These are phyloP conservation scores for Sutorius eximius DNA, from an alignment of 1,284 basidiomycete genomes.

Conservation along the genomic window DNA sequence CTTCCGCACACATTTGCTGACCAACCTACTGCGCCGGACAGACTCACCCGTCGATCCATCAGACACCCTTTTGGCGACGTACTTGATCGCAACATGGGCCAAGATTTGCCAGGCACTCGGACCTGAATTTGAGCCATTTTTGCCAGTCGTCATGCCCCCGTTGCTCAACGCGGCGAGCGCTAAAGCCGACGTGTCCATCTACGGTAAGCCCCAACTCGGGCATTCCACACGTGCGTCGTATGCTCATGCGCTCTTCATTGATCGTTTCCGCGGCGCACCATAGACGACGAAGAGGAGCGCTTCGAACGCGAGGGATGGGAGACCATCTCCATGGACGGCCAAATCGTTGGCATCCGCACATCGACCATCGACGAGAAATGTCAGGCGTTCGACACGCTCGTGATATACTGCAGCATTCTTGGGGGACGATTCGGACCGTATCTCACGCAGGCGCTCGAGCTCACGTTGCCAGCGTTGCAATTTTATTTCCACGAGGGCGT, in stretches of 20 bases:
- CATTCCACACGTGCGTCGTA: background rate
- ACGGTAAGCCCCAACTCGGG: slow-evolving; percentile 46
- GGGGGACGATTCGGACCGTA: slow-evolving; percentile 72
- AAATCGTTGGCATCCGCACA: slow-evolving; percentile 74
- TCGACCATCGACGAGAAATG: slow-evolving; percentile 85
- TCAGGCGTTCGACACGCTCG: slow-evolving; percentile 81
- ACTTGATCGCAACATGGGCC: slow-evolving; percentile 78
- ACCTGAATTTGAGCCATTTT: slow-evolving; percentile 79
- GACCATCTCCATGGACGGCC: slow-evolving; percentile 72
- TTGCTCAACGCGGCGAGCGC: slow-evolving; percentile 72
- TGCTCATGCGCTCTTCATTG: background rate
- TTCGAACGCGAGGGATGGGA: slow-evolving; percentile 75
- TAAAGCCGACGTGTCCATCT: slow-evolving; percentile 78
- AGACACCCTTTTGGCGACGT: slow-evolving; percentile 66
- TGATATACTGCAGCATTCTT: slow-evolving; percentile 76
- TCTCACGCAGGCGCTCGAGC: slow-evolving; percentile 65
- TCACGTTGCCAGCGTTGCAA: slow-evolving; percentile 67
- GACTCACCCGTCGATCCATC: slow-evolving; percentile 63
- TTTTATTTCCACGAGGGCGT: slow-evolving; percentile 85
- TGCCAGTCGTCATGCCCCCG: slow-evolving; percentile 79
- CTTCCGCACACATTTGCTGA: background rate
- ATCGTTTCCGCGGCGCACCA: background rate
- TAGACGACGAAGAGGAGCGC: slow-evolving; percentile 54
- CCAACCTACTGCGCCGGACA: slow-evolving; percentile 24
- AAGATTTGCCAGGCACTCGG: slow-evolving; percentile 82